Evolutionary conservation across 2,329 filamentous ascomycete species (phyloP).

Genomic region (Xylariales sp.): DNA sequence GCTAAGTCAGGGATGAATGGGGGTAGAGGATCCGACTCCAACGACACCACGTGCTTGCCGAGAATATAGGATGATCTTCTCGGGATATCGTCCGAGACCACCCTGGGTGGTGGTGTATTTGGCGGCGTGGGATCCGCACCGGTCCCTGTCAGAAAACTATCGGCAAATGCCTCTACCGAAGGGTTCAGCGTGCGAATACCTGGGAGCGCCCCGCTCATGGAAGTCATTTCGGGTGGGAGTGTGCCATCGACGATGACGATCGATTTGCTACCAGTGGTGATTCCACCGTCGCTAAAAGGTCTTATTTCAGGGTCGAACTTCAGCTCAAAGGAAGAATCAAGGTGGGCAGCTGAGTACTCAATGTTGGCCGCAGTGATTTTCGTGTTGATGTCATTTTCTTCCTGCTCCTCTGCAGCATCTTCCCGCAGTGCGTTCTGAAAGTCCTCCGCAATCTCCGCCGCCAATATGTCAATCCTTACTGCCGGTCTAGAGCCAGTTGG

Average conservation of each 20-base stretch:
- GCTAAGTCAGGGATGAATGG: conserved; percentile 44
- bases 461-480: conserved; percentile 74
- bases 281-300: conserved; percentile 48
- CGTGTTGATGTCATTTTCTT: conserved; percentile 15
- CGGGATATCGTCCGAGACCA: conserved; percentile 34
- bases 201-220: conserved; percentile 46
- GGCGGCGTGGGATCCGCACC: conserved; percentile 54
- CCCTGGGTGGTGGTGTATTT: conserved; percentile 50
- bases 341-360: conserved; percentile 39
- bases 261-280: conserved; percentile 81
- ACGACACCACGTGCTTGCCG: conserved; percentile 37
- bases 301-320: conserved; percentile 28
- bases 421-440: conserved; percentile 73
- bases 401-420: conserved; percentile 44
- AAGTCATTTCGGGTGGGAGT: conserved; percentile 40
- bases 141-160: conserved; percentile 43
- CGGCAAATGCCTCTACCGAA: conserved; percentile 50
- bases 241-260: conserved; percentile 83
- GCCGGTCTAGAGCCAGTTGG: conserved; percentile 43
- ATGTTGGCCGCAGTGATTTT: conserved; percentile 24
- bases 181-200: conserved; percentile 36
- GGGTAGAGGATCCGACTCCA: conserved; percentile 35
- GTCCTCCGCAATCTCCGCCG: conserved; percentile 72
- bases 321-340: conserved; percentile 37
- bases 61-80: conserved; percentile 53